A percentile compares a stretch with the other conserved stretches of the same genome.
These are phyloP conservation scores for Podila epicladia DNA, from an alignment of 192 early-diverging fungal species.

Conservation along the genomic window DNA sequence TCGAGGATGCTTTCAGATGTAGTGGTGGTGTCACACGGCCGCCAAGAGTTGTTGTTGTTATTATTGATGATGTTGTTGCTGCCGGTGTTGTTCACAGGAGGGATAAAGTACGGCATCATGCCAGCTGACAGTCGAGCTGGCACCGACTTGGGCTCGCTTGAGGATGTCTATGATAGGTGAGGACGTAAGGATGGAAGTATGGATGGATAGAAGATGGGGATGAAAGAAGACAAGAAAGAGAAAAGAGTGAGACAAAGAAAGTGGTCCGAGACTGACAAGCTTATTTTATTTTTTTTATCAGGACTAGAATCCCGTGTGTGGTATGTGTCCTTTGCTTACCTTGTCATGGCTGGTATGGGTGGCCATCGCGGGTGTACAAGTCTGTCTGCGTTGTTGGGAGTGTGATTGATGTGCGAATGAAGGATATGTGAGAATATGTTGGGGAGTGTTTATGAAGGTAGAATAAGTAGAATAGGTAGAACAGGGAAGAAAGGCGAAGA, in stretches of 20 bases:
- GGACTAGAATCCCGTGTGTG: too few relatives aligned
- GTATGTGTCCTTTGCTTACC: too few relatives aligned
- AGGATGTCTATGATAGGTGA: neutral
- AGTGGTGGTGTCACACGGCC: too few relatives aligned
- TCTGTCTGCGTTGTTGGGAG: too few relatives aligned
- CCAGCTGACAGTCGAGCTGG: slow-evolving; percentile 41
- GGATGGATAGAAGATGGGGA: neutral
- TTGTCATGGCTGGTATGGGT: too few relatives aligned
- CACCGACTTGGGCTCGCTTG: slow-evolving; percentile 24
- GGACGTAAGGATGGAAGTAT: neutral
- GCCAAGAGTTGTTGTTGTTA: too few relatives aligned
- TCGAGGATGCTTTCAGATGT: slow-evolving; percentile 1
- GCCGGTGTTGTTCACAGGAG: slow-evolving; percentile 10
- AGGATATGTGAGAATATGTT: too few relatives aligned
- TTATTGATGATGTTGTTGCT: neutral
- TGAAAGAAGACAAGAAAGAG: neutral
- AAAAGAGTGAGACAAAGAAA: neutral
- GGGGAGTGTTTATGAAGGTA: too few relatives aligned
- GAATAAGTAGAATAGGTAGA: neutral
- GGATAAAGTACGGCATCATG: slow-evolving; percentile 49
- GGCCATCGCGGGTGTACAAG: too few relatives aligned
- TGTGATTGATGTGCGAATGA: too few relatives aligned
- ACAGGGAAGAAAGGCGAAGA: neutral
- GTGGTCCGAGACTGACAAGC: too few relatives aligned
- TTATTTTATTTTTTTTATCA: too few relatives aligned